phyloP scores from a whole-genome alignment of 2,329 filamentous ascomycete genomes.

The Botrytis hyacinthi region DNA sequence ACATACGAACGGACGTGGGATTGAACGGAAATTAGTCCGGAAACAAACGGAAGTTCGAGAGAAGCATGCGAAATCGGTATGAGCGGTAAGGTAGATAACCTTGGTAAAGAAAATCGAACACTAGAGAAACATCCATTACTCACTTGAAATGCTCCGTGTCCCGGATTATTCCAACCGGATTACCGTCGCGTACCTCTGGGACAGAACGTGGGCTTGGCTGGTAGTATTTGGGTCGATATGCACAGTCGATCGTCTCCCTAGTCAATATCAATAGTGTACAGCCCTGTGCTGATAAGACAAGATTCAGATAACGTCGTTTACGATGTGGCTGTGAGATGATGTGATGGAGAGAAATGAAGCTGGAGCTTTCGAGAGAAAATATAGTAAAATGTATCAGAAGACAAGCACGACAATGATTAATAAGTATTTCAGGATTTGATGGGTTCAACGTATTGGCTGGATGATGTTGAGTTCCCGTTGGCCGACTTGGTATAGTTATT shows the following conservation, averaged over 20 bases:
- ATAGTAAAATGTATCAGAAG: not conserved
- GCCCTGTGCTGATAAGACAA: conserved; percentile 3
- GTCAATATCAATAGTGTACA: conserved; percentile 14
- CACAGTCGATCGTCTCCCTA: conserved; percentile 2
- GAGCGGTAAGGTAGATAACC: not conserved
- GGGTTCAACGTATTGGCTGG: conserved; percentile 14
- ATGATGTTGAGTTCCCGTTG: conserved; percentile 4
- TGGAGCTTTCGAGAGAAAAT: too few relatives aligned
- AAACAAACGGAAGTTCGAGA: not conserved
- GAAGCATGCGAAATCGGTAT: not conserved
- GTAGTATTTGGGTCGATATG: conserved; percentile 11
- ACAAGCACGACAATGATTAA: not conserved
- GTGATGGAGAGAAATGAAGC: too few relatives aligned
- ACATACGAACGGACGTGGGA: not conserved
- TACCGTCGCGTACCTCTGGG: not conserved
- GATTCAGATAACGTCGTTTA: not conserved
- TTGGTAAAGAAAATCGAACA: not conserved
- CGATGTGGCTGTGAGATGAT: conserved; percentile 1
- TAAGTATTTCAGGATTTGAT: not conserved
- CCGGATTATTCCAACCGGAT: conserved; percentile 5
- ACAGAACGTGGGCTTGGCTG: not conserved
- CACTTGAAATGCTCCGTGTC: conserved; percentile 13
- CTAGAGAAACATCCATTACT: conserved; percentile 4
- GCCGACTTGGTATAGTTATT: conserved; percentile 13
- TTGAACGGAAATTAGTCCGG: not conserved